Conservation (phyloP, 305 asterid species). For the Nicotiana rustica region DNA sequence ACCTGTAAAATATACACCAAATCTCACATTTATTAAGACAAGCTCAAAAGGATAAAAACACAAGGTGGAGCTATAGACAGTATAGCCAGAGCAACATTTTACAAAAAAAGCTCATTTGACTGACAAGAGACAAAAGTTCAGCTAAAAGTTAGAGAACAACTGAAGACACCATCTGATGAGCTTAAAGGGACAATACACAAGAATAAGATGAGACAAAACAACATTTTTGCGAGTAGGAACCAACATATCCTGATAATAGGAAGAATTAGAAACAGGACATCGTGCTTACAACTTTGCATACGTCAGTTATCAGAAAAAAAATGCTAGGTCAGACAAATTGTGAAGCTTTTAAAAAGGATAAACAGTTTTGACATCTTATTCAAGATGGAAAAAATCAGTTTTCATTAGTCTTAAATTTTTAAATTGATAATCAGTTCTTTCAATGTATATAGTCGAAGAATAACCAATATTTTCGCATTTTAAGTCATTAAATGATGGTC, state of each 20-base stretch:
- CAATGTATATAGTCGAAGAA: not conserved
- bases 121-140: not conserved
- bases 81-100: slow-evolving; percentile 15
- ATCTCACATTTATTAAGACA: slow-evolving; percentile 1
- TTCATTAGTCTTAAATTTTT: not conserved
- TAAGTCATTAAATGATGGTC: not conserved
- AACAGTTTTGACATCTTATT: not conserved
- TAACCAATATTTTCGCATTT: not conserved
- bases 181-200: slow-evolving; percentile 7
- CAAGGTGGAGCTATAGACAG: not conserved
- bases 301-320: not conserved
- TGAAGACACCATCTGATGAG: slow-evolving; percentile 6
- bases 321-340: not conserved
- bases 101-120: not conserved
- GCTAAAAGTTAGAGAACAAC: not conserved
- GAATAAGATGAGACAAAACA: not conserved
- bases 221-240: slow-evolving; percentile 16
- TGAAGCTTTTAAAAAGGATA: not conserved
- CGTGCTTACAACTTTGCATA: not conserved
- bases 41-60: not conserved
- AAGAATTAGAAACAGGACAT: not conserved
- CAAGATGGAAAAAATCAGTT: not conserved
- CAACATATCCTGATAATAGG: slow-evolving; percentile 6
- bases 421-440: slow-evolving; percentile 16
- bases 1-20: slow-evolving; percentile 51